These are phyloP conservation scores for Testicularia cyperi DNA, from an alignment of 1,284 basidiomycete genomes.

Conservation along the genomic window DNA sequence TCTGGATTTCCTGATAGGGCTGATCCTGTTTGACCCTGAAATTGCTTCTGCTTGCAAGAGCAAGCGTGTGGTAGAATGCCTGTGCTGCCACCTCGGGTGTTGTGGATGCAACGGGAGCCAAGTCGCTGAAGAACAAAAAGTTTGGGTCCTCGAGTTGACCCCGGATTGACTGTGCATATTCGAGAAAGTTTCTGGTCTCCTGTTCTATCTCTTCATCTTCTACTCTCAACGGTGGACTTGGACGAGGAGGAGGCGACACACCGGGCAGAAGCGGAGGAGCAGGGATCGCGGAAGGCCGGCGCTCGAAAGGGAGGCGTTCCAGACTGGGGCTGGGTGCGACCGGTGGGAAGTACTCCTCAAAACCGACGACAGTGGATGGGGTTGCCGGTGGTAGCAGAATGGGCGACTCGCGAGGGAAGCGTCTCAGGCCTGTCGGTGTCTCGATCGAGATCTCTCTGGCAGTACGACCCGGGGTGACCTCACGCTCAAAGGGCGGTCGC, in stretches of 20 bases:
- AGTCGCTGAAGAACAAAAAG: constrained; percentile 37
- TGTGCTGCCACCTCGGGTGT: constrained; percentile 49
- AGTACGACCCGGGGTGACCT: constrained; percentile 14
- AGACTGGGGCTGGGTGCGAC: too few species aligned
- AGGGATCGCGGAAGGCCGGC: too few species aligned
- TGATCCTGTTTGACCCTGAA: constrained; percentile 50
- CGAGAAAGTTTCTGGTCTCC: constrained; percentile 35
- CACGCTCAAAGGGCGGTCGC: constrained; percentile 13
- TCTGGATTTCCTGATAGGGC: constrained; percentile 52
- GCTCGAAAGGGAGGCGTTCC: constrained; percentile 11
- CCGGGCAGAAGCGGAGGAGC: too few species aligned
- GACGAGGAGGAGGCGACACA: background rate
- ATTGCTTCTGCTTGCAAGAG: constrained; percentile 34
- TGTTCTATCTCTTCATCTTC: constrained; percentile 22
- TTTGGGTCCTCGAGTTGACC: constrained; percentile 18
- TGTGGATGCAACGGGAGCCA: constrained; percentile 27
- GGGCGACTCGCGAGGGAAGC: constrained; percentile 11
- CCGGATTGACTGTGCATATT: constrained; percentile 14
- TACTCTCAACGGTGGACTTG: too few species aligned
- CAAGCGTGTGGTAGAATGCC: constrained; percentile 56
- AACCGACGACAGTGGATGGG: constrained; percentile 10
- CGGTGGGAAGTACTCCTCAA: constrained; percentile 12
- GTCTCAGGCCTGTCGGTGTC: constrained; percentile 29
- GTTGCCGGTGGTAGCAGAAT: constrained; percentile 6
- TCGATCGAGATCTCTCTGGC: constrained; percentile 21